Conservation (phyloP, 1,284 basidiomycete species). For the Trichosporon sp. region DNA sequence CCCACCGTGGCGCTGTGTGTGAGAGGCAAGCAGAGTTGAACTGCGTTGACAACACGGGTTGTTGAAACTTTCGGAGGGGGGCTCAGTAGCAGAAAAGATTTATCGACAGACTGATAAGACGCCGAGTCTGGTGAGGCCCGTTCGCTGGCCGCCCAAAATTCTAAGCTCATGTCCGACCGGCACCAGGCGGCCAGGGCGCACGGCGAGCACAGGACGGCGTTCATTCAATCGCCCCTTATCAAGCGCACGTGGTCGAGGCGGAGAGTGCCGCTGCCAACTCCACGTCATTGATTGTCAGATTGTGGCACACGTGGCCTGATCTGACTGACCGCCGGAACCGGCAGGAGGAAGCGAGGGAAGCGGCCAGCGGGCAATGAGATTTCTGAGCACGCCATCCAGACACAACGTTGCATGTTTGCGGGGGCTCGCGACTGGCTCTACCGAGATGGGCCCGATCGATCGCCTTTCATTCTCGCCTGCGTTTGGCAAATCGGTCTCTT, state of each 20-base stretch:
- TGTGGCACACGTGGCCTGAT: constrained; percentile 1
- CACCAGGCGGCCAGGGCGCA: too few relatives aligned
- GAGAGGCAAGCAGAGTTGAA: neutral
- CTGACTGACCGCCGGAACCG: neutral
- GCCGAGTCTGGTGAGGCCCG: neutral
- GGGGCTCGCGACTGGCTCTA: too few relatives aligned
- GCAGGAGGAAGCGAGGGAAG: too few relatives aligned
- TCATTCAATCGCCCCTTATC: neutral
- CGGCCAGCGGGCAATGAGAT: neutral
- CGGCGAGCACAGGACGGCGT: neutral
- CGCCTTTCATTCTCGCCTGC: neutral
- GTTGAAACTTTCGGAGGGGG: neutral
- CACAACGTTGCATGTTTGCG: neutral
- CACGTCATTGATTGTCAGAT: neutral
- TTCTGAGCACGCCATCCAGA: neutral
- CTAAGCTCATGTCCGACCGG: neutral
- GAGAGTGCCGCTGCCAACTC: neutral
- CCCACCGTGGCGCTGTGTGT: neutral
- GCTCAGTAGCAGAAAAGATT: too few relatives aligned
- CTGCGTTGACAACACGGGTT: neutral
- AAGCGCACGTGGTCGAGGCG: neutral
- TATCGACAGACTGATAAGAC: neutral
- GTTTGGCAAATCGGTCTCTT: constrained; percentile 1
- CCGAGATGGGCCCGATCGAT: neutral
- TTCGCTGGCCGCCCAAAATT: neutral